A percentile compares a stretch with the other conserved stretches of the same genome.
These are phyloP conservation scores for Acanthamoeba castellanii DNA, from an alignment of 208 protist species.

Conservation along the genomic window DNA sequence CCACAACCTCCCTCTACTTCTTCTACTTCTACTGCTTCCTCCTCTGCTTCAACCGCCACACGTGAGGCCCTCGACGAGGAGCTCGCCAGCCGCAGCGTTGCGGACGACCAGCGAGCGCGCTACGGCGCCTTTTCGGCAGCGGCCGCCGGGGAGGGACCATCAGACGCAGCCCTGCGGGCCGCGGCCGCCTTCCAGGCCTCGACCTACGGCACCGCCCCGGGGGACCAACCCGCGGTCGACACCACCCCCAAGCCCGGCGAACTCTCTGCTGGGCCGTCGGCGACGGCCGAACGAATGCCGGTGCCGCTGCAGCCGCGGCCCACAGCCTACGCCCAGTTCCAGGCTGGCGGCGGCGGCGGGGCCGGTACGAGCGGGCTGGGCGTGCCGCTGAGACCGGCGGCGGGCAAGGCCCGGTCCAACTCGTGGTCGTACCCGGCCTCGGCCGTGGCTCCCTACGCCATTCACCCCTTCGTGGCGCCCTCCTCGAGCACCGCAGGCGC, in stretches of 20 bases:
- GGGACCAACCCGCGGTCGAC: no score
- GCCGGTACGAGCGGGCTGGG: background rate
- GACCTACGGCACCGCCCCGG: no score
- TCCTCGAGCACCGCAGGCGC: background rate
- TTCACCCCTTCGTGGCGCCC: background rate
- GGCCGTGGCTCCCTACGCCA: background rate
- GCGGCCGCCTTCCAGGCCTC: background rate
- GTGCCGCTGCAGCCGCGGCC: background rate
- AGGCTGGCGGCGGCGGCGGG: background rate
- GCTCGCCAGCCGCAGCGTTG: background rate
- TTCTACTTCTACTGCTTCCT: background rate
- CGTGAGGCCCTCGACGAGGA: background rate
- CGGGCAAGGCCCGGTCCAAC: conserved; percentile 40
- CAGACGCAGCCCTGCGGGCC: background rate
- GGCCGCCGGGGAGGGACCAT: no score
- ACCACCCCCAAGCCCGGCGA: no score
- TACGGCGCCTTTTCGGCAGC: background rate
- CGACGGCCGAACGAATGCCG: no score
- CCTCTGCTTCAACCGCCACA: background rate
- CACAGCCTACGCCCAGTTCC: background rate
- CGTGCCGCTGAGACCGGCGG: background rate
- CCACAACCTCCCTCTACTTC: background rate
- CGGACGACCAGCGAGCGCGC: background rate
- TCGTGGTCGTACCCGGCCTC: conserved; percentile 63
- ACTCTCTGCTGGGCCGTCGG: no score